Percentiles rank a stretch among this genome's conserved stretches.
Conservation (phyloP, 768 basidiomycete species). For the Termitomyces sp. region DNA sequence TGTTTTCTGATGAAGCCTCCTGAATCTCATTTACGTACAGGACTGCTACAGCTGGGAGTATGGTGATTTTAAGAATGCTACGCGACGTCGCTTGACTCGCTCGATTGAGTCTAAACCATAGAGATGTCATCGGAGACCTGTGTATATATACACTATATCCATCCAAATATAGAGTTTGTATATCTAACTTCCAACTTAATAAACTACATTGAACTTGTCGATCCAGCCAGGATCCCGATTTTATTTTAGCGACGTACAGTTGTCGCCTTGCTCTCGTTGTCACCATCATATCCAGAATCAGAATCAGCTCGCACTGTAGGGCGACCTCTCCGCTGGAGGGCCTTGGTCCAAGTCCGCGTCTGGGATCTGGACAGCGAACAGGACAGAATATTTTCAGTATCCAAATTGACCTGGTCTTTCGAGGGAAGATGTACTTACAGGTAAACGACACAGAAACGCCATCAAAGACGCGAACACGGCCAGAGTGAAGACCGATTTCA, state of each 20-base stretch:
- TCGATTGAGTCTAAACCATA: not conserved
- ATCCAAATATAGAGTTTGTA: not conserved
- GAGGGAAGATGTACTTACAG: slow-evolving; percentile 26
- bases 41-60: slow-evolving; percentile 76
- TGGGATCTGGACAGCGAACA: slow-evolving; percentile 12
- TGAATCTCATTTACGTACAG: slow-evolving; percentile 24
- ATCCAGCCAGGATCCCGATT: not conserved
- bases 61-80: slow-evolving; percentile 30
- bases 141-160: not conserved
- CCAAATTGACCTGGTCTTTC: not conserved
- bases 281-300: slow-evolving; percentile 13
- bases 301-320: slow-evolving; percentile 1
- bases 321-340: not conserved
- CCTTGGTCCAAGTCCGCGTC: slow-evolving; percentile 15
- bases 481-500: slow-evolving; percentile 49
- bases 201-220: not conserved
- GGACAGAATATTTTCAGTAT: not conserved
- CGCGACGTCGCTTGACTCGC: not conserved
- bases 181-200: not conserved
- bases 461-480: slow-evolving; percentile 43
- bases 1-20: not conserved
- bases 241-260: not conserved
- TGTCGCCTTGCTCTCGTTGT: slow-evolving; percentile 10
- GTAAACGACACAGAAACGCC: slow-evolving; percentile 46
- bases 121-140: not conserved